These are phyloP conservation scores for Mycena haematopus DNA, from an alignment of 768 basidiomycete species.

Conservation along the genomic window DNA sequence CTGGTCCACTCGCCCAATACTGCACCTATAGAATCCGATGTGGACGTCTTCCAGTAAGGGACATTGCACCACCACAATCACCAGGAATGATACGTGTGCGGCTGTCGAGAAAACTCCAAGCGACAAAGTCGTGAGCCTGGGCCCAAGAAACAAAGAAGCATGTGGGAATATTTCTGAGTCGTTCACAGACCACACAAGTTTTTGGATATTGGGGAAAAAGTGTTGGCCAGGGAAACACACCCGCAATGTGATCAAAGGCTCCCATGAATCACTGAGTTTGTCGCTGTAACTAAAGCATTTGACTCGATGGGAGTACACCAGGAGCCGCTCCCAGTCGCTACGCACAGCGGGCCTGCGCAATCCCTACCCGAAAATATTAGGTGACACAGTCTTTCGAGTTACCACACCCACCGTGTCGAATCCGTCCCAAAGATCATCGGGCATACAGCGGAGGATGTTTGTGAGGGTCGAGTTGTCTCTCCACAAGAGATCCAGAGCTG, in stretches of 20 bases:
- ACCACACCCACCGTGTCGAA: background rate
- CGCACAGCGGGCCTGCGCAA: background rate
- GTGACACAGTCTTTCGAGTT: no score
- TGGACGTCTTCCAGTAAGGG: background rate
- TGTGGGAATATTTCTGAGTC: background rate
- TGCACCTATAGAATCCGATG: background rate
- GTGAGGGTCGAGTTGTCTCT: slow-evolving; percentile 3
- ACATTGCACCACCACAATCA: background rate
- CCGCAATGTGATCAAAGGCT: background rate
- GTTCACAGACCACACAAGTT: background rate
- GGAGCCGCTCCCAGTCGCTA: slow-evolving; percentile 1
- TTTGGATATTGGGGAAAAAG: background rate
- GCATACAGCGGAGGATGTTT: background rate
- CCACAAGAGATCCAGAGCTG: slow-evolving; percentile 31
- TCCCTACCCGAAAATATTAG: no score
- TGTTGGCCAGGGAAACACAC: background rate
- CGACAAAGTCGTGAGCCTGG: background rate
- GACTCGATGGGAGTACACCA: background rate
- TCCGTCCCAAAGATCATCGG: background rate
- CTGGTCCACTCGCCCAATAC: background rate
- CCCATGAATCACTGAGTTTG: no score
- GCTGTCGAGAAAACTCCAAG: background rate
- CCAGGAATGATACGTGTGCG: background rate
- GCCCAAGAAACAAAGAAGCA: background rate
- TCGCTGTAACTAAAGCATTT: background rate